phyloP scores from a whole-genome alignment of 2,329 filamentous ascomycete genomes.

The Nemania sp. region DNA sequence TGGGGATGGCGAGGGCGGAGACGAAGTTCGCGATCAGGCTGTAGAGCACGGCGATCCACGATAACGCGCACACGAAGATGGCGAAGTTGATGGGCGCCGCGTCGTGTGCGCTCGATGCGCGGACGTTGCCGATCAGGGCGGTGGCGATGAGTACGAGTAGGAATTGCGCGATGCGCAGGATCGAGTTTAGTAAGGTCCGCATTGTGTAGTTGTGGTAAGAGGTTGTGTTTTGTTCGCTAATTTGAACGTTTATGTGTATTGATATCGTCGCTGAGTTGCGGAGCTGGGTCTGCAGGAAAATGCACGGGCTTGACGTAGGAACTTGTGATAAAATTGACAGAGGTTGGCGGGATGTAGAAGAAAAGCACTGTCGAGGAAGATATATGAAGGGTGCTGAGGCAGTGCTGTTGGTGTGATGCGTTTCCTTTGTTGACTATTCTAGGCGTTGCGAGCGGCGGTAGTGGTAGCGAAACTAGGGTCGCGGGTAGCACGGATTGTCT shows the following conservation, averaged over 20 bases:
- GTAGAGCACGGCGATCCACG: slow-evolving; percentile 65
- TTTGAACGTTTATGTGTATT: not conserved
- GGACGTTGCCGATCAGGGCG: slow-evolving; percentile 61
- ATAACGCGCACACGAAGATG: slow-evolving; percentile 70
- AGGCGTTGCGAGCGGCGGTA: slow-evolving; percentile 8
- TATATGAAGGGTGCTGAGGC: too few species aligned
- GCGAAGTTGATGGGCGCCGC: slow-evolving; percentile 58
- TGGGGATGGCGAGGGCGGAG: slow-evolving; percentile 30
- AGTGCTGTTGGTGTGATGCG: not conserved
- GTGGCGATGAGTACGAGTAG: slow-evolving; percentile 57
- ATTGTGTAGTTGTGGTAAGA: slow-evolving; percentile 13
- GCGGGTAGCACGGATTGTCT: not conserved
- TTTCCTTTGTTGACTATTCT: slow-evolving; percentile 20
- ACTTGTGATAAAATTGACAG: not conserved
- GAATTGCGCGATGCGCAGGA: slow-evolving; percentile 54
- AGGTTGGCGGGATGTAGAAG: not conserved
- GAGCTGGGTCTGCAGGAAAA: too few species aligned
- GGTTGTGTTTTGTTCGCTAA: not conserved
- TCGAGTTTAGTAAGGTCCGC: slow-evolving; percentile 46
- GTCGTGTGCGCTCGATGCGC: slow-evolving; percentile 53
- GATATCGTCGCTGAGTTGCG: not conserved
- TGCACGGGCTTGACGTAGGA: too few species aligned
- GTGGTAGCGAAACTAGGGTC: slow-evolving; percentile 13
- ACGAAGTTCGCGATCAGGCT: slow-evolving; percentile 34
- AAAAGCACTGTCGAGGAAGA: not conserved